These are phyloP conservation scores for Kluyveromyces starmeri DNA, from an alignment of 805 yeast genomes.

Conservation along the genomic window DNA sequence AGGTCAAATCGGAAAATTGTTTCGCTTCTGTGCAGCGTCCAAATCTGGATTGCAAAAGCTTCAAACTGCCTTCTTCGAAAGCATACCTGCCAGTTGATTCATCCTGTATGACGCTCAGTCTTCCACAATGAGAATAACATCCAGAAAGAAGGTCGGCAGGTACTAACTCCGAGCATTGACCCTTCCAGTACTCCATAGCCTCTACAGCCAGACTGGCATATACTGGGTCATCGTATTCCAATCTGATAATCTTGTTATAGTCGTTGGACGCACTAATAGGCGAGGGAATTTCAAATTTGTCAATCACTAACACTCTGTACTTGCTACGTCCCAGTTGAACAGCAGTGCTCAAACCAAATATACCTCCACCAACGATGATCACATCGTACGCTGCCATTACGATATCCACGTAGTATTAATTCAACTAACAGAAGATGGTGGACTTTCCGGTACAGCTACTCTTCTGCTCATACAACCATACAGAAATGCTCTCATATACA, in stretches of 20 bases:
- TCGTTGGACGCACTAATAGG: constrained; percentile 41
- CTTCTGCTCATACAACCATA: no score
- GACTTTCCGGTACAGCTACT: no score
- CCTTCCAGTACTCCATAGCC: constrained; percentile 34
- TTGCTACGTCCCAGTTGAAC: constrained; percentile 29
- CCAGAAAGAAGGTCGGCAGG: constrained; percentile 9
- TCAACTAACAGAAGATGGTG: neutral
- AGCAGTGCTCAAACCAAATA: constrained; percentile 40
- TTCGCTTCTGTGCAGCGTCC: constrained; percentile 22
- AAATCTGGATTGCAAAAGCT: constrained; percentile 25
- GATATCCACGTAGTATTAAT: neutral
- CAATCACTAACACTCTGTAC: constrained; percentile 31
- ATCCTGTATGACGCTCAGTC: constrained; percentile 31
- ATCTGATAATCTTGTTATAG: constrained; percentile 39
- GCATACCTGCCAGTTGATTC: constrained; percentile 28
- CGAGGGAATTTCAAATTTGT: constrained; percentile 36
- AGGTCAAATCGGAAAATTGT: constrained; percentile 22
- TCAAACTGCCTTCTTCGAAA: constrained; percentile 33
- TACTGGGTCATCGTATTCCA: constrained; percentile 37
- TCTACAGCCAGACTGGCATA: constrained; percentile 38
- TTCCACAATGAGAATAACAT: constrained; percentile 34
- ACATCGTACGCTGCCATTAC: constrained; percentile 7
- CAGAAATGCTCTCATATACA: no score
- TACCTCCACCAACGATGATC: constrained; percentile 34
- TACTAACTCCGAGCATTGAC: constrained; percentile 7